A percentile compares a stretch with the other conserved stretches of the same genome.
Evolutionary conservation across 495 filamentous ascomycete genomes (phyloP).

Genomic region (Penicillium soppii): DNA sequence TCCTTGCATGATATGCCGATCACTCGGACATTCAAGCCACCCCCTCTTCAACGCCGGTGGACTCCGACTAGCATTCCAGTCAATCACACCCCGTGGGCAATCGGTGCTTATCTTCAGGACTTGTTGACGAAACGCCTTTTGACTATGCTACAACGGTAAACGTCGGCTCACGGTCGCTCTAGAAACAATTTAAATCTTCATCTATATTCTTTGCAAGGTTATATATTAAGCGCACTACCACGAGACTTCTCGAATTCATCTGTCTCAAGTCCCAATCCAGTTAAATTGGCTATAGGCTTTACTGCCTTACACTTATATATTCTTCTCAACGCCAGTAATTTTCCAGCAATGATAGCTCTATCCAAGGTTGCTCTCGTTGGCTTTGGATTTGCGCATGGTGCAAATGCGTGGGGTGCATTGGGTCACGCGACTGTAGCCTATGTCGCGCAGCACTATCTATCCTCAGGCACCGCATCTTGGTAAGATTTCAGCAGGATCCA

Average conservation of each 20-base stretch:
- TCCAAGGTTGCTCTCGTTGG: constrained; percentile 13
- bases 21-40: background rate
- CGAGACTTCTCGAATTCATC: too few relatives aligned
- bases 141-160: background rate
- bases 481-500: constrained; percentile 1
- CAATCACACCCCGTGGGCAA: background rate
- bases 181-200: background rate
- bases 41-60: background rate
- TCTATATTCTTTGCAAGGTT: background rate
- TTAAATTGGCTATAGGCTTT: too few relatives aligned
- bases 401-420: constrained; percentile 53
- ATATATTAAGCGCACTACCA: too few relatives aligned
- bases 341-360: constrained; percentile 1
- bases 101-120: background rate
- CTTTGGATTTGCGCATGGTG: constrained; percentile 12
- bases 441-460: constrained; percentile 54
- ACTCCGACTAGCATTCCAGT: constrained; percentile 2
- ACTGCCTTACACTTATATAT: background rate
- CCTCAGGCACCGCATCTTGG: constrained; percentile 40
- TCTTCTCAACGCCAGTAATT: background rate
- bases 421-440: constrained; percentile 64
- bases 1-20: background rate
- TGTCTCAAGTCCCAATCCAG: too few relatives aligned
- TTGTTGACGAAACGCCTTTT: background rate
- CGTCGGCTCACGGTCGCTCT: background rate